Evolutionary conservation across 2,329 filamentous ascomycete species (phyloP).

Genomic region (Aspergillus novoparasiticus): DNA sequence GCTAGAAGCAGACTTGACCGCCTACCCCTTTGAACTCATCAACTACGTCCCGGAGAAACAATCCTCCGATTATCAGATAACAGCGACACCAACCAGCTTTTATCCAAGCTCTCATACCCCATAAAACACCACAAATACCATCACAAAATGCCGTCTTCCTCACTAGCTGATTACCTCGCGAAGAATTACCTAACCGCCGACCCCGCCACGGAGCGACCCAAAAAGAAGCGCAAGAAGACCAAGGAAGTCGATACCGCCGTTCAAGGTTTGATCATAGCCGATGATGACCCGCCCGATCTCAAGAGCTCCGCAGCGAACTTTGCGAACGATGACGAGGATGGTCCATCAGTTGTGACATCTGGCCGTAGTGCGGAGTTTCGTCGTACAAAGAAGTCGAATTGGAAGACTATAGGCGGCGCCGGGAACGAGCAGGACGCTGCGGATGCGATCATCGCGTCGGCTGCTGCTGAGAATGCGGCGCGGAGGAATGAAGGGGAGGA

Average conservation of each 20-base stretch:
- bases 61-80: conserved; percentile 2
- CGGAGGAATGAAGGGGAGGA: conserved; percentile 53
- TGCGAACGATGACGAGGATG: conserved; percentile 41
- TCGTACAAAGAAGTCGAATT: conserved; percentile 74
- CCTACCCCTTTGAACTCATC: background rate
- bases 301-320: conserved; percentile 29
- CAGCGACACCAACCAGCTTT: background rate
- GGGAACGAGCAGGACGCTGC: conserved; percentile 65
- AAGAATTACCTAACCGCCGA: conserved; percentile 84
- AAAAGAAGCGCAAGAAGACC: conserved; percentile 60
- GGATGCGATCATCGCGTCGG: conserved; percentile 75
- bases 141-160: conserved; percentile 50
- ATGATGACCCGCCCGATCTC: conserved; percentile 44
- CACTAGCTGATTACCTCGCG: conserved; percentile 82
- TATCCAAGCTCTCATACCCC: background rate
- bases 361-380: conserved; percentile 59
- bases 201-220: conserved; percentile 48
- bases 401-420: conserved; percentile 69
- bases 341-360: conserved; percentile 32
- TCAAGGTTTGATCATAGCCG: conserved; percentile 42
- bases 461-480: conserved; percentile 67
- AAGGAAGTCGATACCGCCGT: conserved; percentile 50
- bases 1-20: background rate
- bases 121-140: background rate
- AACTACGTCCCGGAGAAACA: background rate